phyloP scores from a whole-genome alignment of 768 basidiomycete genomes.

The Amanita muscaria region DNA sequence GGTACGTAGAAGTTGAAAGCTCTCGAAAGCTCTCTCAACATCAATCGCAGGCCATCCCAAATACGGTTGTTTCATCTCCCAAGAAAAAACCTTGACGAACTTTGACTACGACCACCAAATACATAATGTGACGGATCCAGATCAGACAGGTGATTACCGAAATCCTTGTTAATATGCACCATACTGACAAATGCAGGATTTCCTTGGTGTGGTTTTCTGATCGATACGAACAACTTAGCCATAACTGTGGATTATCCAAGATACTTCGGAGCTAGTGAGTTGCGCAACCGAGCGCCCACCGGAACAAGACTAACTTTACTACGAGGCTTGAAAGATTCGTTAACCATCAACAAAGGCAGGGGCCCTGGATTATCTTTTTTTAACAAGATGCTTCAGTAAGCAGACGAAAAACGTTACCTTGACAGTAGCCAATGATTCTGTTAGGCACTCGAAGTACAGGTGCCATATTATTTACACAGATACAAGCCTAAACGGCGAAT shows the following conservation, averaged over 20 bases:
- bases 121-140: constrained; percentile 42
- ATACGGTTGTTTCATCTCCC: constrained; percentile 87
- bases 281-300: neutral
- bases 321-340: constrained; percentile 54
- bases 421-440: neutral
- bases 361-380: constrained; percentile 56
- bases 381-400: constrained; percentile 70
- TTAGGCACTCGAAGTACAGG: constrained; percentile 62
- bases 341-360: constrained; percentile 63
- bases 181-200: constrained; percentile 48
- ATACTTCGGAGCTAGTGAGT: constrained; percentile 51
- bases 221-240: constrained; percentile 70
- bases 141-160: constrained; percentile 28
- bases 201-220: constrained; percentile 87
- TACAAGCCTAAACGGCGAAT: constrained; percentile 49
- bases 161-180: neutral
- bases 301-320: neutral
- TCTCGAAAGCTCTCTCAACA: neutral
- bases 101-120: constrained; percentile 58
- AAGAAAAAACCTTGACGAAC: constrained; percentile 83
- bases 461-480: constrained; percentile 80
- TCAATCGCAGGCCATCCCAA: constrained; percentile 69
- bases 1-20: constrained; percentile 30
- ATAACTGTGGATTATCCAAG: constrained; percentile 73
- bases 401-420: constrained; percentile 8